Conservation (phyloP, 495 filamentous ascomycete genomes). For the Talaromyces liani region DNA sequence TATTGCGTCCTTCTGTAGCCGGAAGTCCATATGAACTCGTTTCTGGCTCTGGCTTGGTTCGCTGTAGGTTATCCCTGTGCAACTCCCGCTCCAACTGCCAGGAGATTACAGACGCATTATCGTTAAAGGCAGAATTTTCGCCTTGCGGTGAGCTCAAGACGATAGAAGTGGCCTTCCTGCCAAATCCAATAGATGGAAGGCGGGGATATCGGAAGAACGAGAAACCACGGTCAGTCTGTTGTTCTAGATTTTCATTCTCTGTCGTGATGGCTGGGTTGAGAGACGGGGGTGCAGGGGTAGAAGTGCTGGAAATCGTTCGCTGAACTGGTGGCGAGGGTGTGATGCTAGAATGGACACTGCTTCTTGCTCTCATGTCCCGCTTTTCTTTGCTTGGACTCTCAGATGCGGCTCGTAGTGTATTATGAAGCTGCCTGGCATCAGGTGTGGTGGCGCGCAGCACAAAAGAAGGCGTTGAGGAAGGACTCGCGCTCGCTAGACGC, state of each 20-base stretch:
- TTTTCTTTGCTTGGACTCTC: conserved; percentile 11
- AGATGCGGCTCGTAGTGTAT: conserved; percentile 22
- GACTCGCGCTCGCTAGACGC: neutral
- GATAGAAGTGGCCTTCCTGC: neutral
- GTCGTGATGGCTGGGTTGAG: conserved; percentile 2
- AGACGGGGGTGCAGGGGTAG: conserved; percentile 18
- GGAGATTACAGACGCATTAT: conserved; percentile 31
- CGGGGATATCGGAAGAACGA: conserved; percentile 7
- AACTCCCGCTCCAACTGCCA: conserved; percentile 37
- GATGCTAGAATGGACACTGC: conserved; percentile 19
- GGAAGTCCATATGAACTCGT: conserved; percentile 19
- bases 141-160: conserved; percentile 17
- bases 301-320: conserved; percentile 27
- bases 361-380: conserved; percentile 3
- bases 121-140: conserved; percentile 17
- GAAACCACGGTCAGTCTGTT: conserved; percentile 6
- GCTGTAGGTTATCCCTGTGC: conserved; percentile 31
- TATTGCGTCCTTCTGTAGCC: conserved; percentile 23
- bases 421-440: conserved; percentile 32
- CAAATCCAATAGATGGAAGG: conserved; percentile 4
- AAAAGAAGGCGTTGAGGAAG: neutral
- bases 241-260: conserved; percentile 1
- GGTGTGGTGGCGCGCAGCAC: conserved; percentile 31
- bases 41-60: conserved; percentile 25
- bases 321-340: conserved; percentile 35